phyloP scores from a whole-genome alignment of 345 rosid species.

The Heritiera littoralis region DNA sequence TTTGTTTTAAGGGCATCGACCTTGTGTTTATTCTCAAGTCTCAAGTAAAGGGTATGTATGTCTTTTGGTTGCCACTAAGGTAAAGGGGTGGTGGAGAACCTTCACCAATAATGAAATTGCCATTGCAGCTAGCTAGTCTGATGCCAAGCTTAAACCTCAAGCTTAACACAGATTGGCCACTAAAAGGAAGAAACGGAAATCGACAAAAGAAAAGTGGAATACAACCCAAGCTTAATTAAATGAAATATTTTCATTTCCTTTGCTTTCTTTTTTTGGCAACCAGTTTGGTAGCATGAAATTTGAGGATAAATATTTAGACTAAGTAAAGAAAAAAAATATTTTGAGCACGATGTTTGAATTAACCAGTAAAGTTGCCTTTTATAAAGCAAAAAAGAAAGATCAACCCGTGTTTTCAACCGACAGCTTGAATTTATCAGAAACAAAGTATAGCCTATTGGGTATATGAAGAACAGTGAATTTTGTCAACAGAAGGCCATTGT shows the following conservation, averaged over 20 bases:
- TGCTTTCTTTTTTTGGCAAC: conserved; percentile 2
- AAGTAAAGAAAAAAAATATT: background rate
- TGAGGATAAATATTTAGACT: background rate
- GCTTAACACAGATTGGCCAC: conserved; percentile 25
- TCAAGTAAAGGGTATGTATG: conserved; percentile 43
- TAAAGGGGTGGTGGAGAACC: conserved; percentile 38
- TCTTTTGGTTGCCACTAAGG: conserved; percentile 49
- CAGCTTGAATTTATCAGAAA: conserved; percentile 17
- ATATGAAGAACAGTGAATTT: background rate
- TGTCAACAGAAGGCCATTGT: background rate
- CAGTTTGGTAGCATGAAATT: background rate
- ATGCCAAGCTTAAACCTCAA: conserved; percentile 43
- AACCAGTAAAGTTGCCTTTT: conserved; percentile 25
- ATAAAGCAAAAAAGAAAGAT: conserved; percentile 13
- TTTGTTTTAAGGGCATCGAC: conserved; percentile 6
- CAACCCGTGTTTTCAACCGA: conserved; percentile 19
- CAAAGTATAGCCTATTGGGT: background rate
- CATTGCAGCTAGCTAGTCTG: conserved; percentile 12
- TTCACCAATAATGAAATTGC: conserved; percentile 20
- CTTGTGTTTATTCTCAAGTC: conserved; percentile 26
- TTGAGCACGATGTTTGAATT: background rate
- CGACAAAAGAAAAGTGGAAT: conserved; percentile 18
- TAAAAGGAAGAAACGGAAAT: conserved; percentile 18
- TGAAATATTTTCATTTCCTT: conserved; percentile 1
- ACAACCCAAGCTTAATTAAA: background rate